phyloP scores from a whole-genome alignment of 2,329 filamentous ascomycete genomes.

The Lasiodiplodia citricola region DNA sequence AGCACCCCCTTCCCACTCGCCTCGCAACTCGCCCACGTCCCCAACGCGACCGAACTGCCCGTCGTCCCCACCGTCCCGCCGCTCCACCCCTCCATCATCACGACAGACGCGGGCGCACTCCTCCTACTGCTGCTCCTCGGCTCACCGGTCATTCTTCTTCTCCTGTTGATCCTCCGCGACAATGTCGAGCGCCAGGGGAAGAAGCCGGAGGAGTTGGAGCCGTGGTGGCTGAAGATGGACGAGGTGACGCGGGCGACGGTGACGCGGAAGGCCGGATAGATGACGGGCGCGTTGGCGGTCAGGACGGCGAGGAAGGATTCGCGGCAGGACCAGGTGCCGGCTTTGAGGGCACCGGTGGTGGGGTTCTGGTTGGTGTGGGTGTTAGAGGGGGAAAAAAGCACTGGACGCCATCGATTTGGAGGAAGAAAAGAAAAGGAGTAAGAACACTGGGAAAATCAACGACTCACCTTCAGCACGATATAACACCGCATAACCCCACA shows the following conservation, averaged over 20 bases:
- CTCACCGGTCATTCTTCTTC: background rate
- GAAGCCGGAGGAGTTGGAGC: background rate
- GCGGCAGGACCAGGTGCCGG: slow-evolving; percentile 52
- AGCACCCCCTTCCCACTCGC: background rate
- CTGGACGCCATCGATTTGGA: no score
- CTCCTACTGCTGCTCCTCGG: no score
- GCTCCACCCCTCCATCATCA: background rate
- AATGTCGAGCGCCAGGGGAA: background rate
- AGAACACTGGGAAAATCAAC: background rate
- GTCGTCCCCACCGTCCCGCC: background rate
- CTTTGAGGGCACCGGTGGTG: slow-evolving; percentile 46
- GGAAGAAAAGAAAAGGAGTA: background rate
- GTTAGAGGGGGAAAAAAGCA: no score
- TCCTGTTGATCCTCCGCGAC: background rate
- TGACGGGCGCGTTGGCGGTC: slow-evolving; percentile 52
- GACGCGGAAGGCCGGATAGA: slow-evolving; percentile 30
- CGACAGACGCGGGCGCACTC: no score
- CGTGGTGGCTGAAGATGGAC: background rate
- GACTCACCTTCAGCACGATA: slow-evolving; percentile 50
- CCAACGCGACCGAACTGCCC: background rate
- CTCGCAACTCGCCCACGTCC: slow-evolving; percentile 4
- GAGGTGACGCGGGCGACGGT: background rate
- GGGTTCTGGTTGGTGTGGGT: slow-evolving; percentile 34
- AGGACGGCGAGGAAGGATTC: slow-evolving; percentile 54
- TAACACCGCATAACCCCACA: slow-evolving; percentile 61